A percentile compares a stretch with the other conserved stretches of the same genome.
phyloP scores from a whole-genome alignment of 108 stramenopile species.

The Nitzschia palea region DNA sequence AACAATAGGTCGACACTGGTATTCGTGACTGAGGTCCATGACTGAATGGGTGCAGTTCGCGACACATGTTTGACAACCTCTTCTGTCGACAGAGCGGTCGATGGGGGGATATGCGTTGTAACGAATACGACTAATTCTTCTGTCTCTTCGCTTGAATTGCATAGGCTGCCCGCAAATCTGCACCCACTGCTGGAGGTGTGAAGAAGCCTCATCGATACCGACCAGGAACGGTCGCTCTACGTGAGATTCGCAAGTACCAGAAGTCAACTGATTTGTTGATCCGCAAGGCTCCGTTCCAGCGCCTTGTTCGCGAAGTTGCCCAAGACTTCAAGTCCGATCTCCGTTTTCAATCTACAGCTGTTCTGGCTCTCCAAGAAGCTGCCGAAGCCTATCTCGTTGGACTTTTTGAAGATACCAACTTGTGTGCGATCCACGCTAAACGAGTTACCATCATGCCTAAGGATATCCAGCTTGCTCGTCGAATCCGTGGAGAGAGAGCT shows the following conservation, averaged over 20 bases:
- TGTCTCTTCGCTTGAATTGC: background rate
- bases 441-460: conserved; percentile 97
- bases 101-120: too few relatives aligned
- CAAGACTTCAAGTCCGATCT: conserved; percentile 80
- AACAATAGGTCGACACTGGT: background rate
- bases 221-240: conserved; percentile 82
- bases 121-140: background rate
- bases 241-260: conserved; percentile 93
- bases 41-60: background rate
- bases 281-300: conserved; percentile 93
- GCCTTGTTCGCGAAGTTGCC: conserved; percentile 87
- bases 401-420: conserved; percentile 94
- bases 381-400: conserved; percentile 92
- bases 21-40: background rate
- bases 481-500: conserved; percentile 84
- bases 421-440: conserved; percentile 96
- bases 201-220: conserved; percentile 87
- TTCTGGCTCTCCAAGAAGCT: conserved; percentile 93
- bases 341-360: conserved; percentile 89
- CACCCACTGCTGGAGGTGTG: conserved; percentile 87
- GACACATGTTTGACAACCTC: background rate
- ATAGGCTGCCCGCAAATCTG: conserved; percentile 82
- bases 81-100: background rate
- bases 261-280: conserved; percentile 92
- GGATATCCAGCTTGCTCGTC: conserved; percentile 89